Conservation (phyloP, 768 basidiomycete genomes). For the Lentinula raphanica region DNA sequence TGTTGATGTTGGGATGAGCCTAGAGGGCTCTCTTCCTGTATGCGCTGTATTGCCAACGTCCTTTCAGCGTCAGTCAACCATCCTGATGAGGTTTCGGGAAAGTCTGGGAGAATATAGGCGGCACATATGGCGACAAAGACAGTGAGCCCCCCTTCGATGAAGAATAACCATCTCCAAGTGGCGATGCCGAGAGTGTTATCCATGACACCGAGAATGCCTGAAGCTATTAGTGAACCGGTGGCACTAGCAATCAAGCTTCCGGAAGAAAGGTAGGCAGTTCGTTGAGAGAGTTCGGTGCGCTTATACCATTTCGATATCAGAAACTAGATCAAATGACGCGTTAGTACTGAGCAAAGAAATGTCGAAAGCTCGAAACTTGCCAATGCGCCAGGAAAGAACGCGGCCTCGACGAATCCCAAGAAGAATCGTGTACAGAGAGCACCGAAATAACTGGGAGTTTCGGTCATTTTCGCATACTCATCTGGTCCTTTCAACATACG, state of each 20-base stretch:
- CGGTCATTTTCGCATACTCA: conserved; percentile 7
- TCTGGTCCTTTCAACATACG: background rate
- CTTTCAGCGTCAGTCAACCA: conserved; percentile 60
- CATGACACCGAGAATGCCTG: conserved; percentile 69
- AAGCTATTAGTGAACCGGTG: conserved; percentile 74
- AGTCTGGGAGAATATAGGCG: conserved; percentile 68
- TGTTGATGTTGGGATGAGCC: background rate
- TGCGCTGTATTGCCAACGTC: conserved; percentile 50
- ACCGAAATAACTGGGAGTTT: conserved; percentile 27
- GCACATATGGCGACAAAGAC: conserved; percentile 44
- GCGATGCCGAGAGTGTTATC: conserved; percentile 60
- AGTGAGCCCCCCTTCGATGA: conserved; percentile 58
- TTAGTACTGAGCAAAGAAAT: background rate
- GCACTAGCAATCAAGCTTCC: conserved; percentile 78
- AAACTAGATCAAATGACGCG: conserved; percentile 27
- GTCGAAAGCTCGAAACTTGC: conserved; percentile 14
- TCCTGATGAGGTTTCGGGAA: conserved; percentile 51
- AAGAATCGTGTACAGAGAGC: conserved; percentile 68
- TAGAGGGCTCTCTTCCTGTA: conserved; percentile 39
- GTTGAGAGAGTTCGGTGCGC: conserved; percentile 60
- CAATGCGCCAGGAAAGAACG: conserved; percentile 67
- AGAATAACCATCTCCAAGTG: conserved; percentile 81
- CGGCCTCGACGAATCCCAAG: conserved; percentile 70
- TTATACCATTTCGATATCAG: conserved; percentile 71
- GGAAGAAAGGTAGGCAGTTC: conserved; percentile 64